phyloP scores from a whole-genome alignment of 1,284 basidiomycete genomes.

The Rhizoctonia solani region DNA sequence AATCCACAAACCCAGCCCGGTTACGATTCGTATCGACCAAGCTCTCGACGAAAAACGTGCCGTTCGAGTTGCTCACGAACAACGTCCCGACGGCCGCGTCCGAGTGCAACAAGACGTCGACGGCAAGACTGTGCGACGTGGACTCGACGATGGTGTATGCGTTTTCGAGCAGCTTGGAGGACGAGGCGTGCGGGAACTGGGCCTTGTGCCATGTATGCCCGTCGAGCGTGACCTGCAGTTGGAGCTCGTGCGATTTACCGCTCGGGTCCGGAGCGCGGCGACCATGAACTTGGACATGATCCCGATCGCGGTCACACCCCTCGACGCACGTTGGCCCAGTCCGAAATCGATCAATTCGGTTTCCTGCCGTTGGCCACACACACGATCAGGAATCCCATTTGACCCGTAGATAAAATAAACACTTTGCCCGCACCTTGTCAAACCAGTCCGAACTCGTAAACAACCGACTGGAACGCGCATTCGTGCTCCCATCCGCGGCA shows the following conservation, averaged over 20 bases:
- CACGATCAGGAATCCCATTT: neutral
- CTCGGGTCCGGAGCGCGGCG: conserved; percentile 74
- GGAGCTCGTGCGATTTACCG: conserved; percentile 59
- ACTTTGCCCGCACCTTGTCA: conserved; percentile 37
- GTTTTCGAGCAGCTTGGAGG: conserved; percentile 79
- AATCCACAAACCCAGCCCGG: conserved; percentile 87
- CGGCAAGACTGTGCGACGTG: conserved; percentile 88
- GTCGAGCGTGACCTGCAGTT: conserved; percentile 83
- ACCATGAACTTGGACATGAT: conserved; percentile 90
- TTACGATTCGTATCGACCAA: conserved; percentile 91
- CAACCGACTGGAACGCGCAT: conserved; percentile 66
- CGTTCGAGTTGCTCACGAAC: conserved; percentile 93
- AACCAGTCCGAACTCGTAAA: conserved; percentile 87
- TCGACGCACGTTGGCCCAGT: conserved; percentile 80
- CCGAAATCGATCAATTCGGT: conserved; percentile 73
- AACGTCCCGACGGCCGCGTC: conserved; percentile 79
- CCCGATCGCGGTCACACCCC: conserved; percentile 85
- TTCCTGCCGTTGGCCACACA: conserved; percentile 46
- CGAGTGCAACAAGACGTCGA: conserved; percentile 87
- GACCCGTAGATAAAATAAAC: neutral
- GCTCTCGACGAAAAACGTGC: conserved; percentile 93
- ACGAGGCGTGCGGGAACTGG: conserved; percentile 83
- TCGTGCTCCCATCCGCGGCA: conserved; percentile 51
- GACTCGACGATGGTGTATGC: conserved; percentile 96
- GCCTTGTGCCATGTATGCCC: conserved; percentile 80